Evolutionary conservation across 2,329 filamentous ascomycete species (phyloP).

Genomic region (Colletotrichum camelliae): DNA sequence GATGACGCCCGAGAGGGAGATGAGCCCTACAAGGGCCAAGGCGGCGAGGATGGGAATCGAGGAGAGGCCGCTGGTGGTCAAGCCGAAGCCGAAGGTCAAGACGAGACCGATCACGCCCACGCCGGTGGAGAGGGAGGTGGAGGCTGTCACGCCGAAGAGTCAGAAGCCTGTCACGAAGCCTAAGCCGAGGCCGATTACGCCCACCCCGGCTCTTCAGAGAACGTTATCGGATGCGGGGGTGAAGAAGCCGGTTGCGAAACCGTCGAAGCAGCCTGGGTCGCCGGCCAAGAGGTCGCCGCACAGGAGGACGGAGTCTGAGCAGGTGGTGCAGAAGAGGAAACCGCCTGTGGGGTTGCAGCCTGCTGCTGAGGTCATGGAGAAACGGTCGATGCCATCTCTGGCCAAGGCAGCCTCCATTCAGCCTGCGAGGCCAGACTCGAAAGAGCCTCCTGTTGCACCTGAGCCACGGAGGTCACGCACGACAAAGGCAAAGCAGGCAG

Average conservation of each 20-base stretch:
- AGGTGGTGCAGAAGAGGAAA: neutral
- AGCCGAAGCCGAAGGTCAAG: conserved; percentile 30
- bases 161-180: neutral
- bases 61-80: neutral
- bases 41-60: conserved; percentile 2
- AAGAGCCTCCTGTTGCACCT: neutral
- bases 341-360: neutral
- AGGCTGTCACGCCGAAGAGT: neutral
- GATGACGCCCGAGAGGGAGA: conserved; percentile 35
- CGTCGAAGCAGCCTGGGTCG: neutral
- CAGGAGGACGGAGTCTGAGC: neutral
- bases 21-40: conserved; percentile 26
- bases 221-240: neutral
- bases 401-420: neutral
- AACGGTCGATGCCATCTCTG: neutral
- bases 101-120: conserved; percentile 18
- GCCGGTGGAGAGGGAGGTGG: neutral
- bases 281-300: neutral
- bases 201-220: neutral
- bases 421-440: neutral
- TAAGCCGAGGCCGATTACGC: neutral
- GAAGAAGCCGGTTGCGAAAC: neutral
- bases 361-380: neutral
- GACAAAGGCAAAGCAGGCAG: neutral
- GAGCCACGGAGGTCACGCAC: conserved; percentile 8